Percentiles rank a stretch among this genome's conserved stretches.
Evolutionary conservation across 1,284 basidiomycete genomes (phyloP).

Genomic region (Cryptococcus jaspeensis): DNA sequence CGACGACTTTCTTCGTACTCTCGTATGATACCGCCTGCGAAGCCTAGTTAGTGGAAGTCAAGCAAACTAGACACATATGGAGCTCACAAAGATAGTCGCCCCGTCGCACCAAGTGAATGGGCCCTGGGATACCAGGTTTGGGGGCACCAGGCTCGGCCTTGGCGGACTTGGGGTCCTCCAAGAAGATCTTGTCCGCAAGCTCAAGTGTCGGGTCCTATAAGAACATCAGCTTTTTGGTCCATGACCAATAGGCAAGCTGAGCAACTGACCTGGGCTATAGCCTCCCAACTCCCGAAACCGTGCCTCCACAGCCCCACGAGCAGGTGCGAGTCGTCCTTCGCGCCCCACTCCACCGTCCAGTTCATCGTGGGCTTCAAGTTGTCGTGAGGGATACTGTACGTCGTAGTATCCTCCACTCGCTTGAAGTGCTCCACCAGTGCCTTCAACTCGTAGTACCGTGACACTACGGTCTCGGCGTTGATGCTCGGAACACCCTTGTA

Average conservation of each 20-base stretch:
- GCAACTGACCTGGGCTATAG: slow-evolving; percentile 58
- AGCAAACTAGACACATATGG: neutral
- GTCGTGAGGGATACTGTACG: slow-evolving; percentile 85
- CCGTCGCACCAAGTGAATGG: slow-evolving; percentile 94
- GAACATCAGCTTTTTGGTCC: slow-evolving; percentile 11
- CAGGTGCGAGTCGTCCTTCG: slow-evolving; percentile 88
- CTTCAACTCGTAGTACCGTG: slow-evolving; percentile 83
- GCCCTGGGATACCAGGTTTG: slow-evolving; percentile 70
- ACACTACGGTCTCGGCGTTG: slow-evolving; percentile 96
- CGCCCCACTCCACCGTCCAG: slow-evolving; percentile 95
- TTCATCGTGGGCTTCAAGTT: slow-evolving; percentile 90
- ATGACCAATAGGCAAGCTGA: neutral
- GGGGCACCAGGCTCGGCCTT: slow-evolving; percentile 37
- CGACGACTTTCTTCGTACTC: slow-evolving; percentile 91
- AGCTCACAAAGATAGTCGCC: slow-evolving; percentile 76
- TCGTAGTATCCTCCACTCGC: slow-evolving; percentile 64
- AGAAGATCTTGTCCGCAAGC: slow-evolving; percentile 90
- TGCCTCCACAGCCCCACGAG: slow-evolving; percentile 90
- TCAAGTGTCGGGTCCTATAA: slow-evolving; percentile 73
- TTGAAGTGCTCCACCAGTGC: slow-evolving; percentile 81
- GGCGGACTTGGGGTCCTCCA: slow-evolving; percentile 85
- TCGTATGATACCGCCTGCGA: slow-evolving; percentile 65
- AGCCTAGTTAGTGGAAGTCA: slow-evolving; percentile 36
- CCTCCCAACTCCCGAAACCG: slow-evolving; percentile 97
- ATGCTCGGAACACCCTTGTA: slow-evolving; percentile 88